phyloP scores from a whole-genome alignment of 768 basidiomycete species.

The Calocybe gangraenosa region DNA sequence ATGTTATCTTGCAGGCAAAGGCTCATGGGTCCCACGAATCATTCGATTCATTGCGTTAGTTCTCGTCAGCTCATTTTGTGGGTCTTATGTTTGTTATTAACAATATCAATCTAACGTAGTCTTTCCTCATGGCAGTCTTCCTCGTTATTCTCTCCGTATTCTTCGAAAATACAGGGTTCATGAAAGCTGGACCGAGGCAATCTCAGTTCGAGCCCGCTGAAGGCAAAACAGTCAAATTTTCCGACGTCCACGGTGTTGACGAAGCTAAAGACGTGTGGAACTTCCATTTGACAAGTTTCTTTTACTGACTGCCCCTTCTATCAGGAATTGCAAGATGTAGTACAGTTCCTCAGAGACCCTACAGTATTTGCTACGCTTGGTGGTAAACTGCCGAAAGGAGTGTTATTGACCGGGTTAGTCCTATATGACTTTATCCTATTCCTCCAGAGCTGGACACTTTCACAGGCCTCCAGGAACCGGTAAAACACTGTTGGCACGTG shows the following conservation, averaged over 20 bases:
- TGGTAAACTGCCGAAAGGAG: slow-evolving; percentile 92
- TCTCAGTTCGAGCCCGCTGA: slow-evolving; percentile 80
- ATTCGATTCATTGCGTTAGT: slow-evolving; percentile 58
- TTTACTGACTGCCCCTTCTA: slow-evolving; percentile 1
- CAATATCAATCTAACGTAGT: not conserved
- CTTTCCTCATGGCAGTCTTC: slow-evolving; percentile 45
- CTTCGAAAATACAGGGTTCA: slow-evolving; percentile 89
- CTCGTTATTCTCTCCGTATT: slow-evolving; percentile 84
- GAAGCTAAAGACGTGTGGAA: slow-evolving; percentile 86
- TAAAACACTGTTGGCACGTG: slow-evolving; percentile 96
- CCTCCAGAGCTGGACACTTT: not conserved
- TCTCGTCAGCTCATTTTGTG: slow-evolving; percentile 62
- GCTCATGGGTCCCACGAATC: slow-evolving; percentile 59
- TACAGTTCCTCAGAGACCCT: slow-evolving; percentile 94
- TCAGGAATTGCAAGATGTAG: slow-evolving; percentile 90
- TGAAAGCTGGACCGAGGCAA: slow-evolving; percentile 82
- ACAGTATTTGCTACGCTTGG: slow-evolving; percentile 86
- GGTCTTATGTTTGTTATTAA: slow-evolving; percentile 28
- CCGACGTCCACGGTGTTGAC: slow-evolving; percentile 95
- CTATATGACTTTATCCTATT: slow-evolving; percentile 1
- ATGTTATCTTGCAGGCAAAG: slow-evolving; percentile 47
- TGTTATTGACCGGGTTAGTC: slow-evolving; percentile 74
- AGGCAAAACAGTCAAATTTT: slow-evolving; percentile 83
- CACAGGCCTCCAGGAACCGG: slow-evolving; percentile 83
- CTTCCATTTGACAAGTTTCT: not conserved